Evolutionary conservation across 2,329 filamentous ascomycete genomes (phyloP).

Genomic region (Shiraia bambusicola): DNA sequence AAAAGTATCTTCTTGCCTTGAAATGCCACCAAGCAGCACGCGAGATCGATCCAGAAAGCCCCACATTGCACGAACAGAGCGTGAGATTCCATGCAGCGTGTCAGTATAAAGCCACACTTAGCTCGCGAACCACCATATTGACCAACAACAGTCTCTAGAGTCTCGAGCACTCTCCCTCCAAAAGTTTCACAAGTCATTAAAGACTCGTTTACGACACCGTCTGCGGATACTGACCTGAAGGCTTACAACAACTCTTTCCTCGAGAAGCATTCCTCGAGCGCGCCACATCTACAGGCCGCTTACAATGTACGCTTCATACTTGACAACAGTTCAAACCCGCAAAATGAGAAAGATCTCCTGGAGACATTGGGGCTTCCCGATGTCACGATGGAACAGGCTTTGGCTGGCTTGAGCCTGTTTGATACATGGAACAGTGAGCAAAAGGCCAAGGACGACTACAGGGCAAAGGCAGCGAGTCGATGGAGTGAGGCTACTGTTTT

Average conservation of each 20-base stretch:
- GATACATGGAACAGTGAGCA: slow-evolving; percentile 54
- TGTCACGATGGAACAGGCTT: slow-evolving; percentile 59
- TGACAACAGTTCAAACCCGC: slow-evolving; percentile 56
- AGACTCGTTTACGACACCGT: slow-evolving; percentile 63
- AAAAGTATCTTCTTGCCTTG: slow-evolving; percentile 83
- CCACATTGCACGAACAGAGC: slow-evolving; percentile 74
- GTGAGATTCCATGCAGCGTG: slow-evolving; percentile 66
- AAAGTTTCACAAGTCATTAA: slow-evolving; percentile 71
- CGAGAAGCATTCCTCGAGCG: slow-evolving; percentile 62
- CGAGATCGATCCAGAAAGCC: slow-evolving; percentile 67
- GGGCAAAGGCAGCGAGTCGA: slow-evolving; percentile 39
- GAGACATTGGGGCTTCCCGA: slow-evolving; percentile 56
- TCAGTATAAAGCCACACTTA: slow-evolving; percentile 47
- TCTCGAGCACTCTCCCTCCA: slow-evolving; percentile 58
- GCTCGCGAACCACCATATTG: slow-evolving; percentile 2
- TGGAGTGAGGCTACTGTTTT: slow-evolving; percentile 46
- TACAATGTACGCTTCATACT: slow-evolving; percentile 62
- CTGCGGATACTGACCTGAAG: slow-evolving; percentile 58
- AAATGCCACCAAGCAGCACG: slow-evolving; percentile 78
- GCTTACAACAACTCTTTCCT: slow-evolving; percentile 69
- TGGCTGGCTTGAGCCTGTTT: slow-evolving; percentile 55
- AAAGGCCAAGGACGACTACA: slow-evolving; percentile 54
- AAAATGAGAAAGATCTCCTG: slow-evolving; percentile 64
- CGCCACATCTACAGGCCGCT: slow-evolving; percentile 63
- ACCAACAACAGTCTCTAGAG: slow-evolving; percentile 27